Evolutionary conservation across 179 eudicot species (phyloP).

Genomic region (Amaranthus tricolor): DNA sequence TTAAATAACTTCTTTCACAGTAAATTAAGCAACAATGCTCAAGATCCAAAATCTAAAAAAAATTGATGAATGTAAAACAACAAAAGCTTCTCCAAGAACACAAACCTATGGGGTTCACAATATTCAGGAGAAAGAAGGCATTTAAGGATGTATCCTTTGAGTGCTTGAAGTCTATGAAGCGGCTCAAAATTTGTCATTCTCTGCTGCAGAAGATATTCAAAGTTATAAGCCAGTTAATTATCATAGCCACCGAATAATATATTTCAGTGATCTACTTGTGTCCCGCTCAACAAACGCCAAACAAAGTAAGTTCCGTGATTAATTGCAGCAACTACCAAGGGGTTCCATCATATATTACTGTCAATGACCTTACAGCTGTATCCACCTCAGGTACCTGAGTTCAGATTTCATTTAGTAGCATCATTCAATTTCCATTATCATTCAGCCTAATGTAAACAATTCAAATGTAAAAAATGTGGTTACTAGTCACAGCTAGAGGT

Average conservation of each 20-base stretch:
- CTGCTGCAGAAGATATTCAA: slow-evolving; percentile 40
- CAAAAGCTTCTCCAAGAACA: background rate
- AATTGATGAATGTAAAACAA: background rate
- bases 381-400: slow-evolving; percentile 97
- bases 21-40: background rate
- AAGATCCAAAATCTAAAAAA: background rate
- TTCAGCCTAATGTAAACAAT: background rate
- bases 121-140: slow-evolving; percentile 93
- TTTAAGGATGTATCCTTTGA: slow-evolving; percentile 88
- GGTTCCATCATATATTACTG: slow-evolving; percentile 98
- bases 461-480: background rate
- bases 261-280: slow-evolving; percentile 46
- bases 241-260: background rate
- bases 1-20: background rate
- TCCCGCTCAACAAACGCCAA: slow-evolving; percentile 87
- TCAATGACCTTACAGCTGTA: slow-evolving; percentile 88
- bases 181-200: slow-evolving; percentile 97
- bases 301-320: slow-evolving; percentile 90
- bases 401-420: slow-evolving; percentile 18
- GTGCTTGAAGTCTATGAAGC: slow-evolving; percentile 94
- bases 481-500: background rate
- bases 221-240: slow-evolving; percentile 7
- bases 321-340: slow-evolving; percentile 95
- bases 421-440: slow-evolving; percentile 3
- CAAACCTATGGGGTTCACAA: slow-evolving; percentile 74